Evolutionary conservation across 805 yeast species (phyloP), one percentile per base, ranked within the genome.

Genomic region (Brettanomyces sp.): DNA sequence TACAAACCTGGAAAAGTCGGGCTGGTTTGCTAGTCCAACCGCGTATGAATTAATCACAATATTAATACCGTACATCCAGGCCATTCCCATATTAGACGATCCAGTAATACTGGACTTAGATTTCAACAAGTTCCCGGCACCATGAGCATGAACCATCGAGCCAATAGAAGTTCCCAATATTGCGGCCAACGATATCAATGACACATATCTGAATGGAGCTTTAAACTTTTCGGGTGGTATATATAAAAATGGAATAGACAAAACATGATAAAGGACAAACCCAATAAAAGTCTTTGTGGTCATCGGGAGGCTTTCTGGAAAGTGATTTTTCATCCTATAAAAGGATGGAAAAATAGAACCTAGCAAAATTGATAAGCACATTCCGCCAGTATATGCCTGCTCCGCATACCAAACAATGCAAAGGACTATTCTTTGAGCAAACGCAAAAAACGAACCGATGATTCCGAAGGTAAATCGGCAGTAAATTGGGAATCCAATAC

Each of bases 1-100:
- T 6, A 52, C 50, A 57, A 64, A 66, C 35, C 71, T 52, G 44
- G 65, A 64, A 43, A 63, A 61, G 49, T 67, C 67, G 13, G 67
- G 60, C 46, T 59, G 63, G 44, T 58, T 57, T 5, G 74, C 63
- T 43, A 67, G 60, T 32, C 70, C 72, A 3, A 72, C 62, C 14
- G 67, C 60, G 38, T 68, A 49, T 9, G 67, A 51, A 69, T 93
- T 99, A 58, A 93, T 72, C 37, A 35, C 37, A 35, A 18, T 35
- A 18, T 35, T 35, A 7, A 35, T 35, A 0, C 74, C 70, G 39
- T 68, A 67, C 23, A 59, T 60, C 76, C 76, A 72, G 18, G 59
- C 72, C 23, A 36, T 39, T n/a, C 37, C 37, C 37, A 35, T 35
- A 35, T 35, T 35, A 6, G 50, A 52, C 13, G 50, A 43, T 3